Percentiles rank a stretch among this genome's conserved stretches.
phyloP scores from a whole-genome alignment of 2,329 filamentous ascomycete genomes.

The Trichoderma atrobrunneum region DNA sequence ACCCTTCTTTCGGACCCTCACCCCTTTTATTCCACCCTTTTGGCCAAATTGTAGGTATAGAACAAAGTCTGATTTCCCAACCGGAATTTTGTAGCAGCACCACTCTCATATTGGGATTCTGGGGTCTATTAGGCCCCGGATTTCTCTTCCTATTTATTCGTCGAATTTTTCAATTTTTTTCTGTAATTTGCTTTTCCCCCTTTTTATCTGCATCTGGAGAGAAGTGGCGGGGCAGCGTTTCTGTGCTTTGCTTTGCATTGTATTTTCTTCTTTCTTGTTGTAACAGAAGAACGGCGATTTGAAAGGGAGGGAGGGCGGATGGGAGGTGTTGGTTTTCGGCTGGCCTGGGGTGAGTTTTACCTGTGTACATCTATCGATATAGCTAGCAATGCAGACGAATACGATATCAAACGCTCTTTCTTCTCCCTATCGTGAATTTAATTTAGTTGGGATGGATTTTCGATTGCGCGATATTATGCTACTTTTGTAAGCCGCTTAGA shows the following conservation, averaged over 20 bases:
- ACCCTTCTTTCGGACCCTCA: not conserved
- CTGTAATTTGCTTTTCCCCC: not conserved
- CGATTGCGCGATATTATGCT: not conserved
- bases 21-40: not conserved
- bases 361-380: conserved; percentile 6
- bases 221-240: conserved; percentile 1
- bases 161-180: not conserved
- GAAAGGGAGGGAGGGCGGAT: not conserved
- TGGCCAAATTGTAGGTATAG: conserved; percentile 2
- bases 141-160: not conserved
- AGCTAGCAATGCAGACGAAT: conserved; percentile 4
- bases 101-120: not conserved
- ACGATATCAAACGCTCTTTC: not conserved
- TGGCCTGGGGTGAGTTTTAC: not conserved
- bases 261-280: not conserved
- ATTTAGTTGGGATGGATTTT: not conserved
- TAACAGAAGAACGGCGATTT: not conserved
- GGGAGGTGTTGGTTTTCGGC: not conserved
- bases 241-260: not conserved
- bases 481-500: not conserved
- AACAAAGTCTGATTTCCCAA: not conserved
- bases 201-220: not conserved
- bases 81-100: conserved; percentile 1
- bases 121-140: not conserved
- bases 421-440: not conserved